Percentiles rank a stretch among this genome's conserved stretches.
These are phyloP conservation scores for Gloeopeniophorella convolvens DNA, from an alignment of 768 basidiomycete genomes.

Conservation along the genomic window DNA sequence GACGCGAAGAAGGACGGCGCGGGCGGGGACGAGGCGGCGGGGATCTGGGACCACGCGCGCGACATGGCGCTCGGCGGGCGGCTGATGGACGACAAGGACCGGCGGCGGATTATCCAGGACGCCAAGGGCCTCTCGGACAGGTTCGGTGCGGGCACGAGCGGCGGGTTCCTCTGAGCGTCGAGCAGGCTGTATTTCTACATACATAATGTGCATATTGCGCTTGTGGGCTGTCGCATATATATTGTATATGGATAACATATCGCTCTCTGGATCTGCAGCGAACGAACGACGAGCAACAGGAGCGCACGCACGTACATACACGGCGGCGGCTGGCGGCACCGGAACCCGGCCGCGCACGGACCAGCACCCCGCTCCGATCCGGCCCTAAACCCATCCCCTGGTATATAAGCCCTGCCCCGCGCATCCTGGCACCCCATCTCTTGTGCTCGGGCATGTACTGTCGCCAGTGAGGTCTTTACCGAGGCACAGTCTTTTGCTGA, in stretches of 20 bases:
- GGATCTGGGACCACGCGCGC: constrained; percentile 87
- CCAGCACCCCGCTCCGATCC: constrained; percentile 6
- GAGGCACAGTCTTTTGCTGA: constrained; percentile 94
- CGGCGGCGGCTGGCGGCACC: no score
- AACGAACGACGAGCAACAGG: no score
- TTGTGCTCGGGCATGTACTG: constrained; percentile 96
- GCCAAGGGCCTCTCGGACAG: constrained; percentile 76
- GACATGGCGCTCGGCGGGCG: constrained; percentile 87
- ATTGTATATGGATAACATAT: no score
- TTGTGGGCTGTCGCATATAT: no score
- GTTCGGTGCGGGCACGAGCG: constrained; percentile 69
- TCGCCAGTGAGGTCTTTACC: constrained; percentile 94
- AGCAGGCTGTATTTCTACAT: neutral
- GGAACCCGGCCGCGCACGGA: constrained; percentile 15
- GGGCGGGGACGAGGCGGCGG: constrained; percentile 50
- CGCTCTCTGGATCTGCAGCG: no score
- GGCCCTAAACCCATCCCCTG: constrained; percentile 14
- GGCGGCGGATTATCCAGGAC: constrained; percentile 72
- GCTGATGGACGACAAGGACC: constrained; percentile 82
- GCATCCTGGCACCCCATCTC: constrained; percentile 26
- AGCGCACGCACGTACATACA: no score
- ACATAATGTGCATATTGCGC: no score
- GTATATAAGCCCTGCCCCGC: constrained; percentile 29
- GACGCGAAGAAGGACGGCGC: constrained; percentile 38
- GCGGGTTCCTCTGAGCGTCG: constrained; percentile 46